Conservation (phyloP, 805 yeast species). For the Metahyphopichia silvanorum region DNA sequence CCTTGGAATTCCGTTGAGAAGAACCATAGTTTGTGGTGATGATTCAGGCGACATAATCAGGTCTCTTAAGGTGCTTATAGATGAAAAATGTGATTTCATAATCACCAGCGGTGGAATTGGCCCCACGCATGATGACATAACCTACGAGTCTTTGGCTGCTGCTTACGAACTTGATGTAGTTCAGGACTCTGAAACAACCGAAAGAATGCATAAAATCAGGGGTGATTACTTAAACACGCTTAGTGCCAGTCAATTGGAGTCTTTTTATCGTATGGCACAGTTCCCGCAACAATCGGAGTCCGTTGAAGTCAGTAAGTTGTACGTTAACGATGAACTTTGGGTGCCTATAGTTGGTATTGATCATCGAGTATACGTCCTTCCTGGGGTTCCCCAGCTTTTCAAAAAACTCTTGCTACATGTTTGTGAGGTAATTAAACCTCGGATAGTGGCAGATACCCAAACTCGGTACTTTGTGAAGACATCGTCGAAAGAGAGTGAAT, state of each 20-base stretch:
- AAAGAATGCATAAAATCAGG: constrained; percentile 52
- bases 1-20: constrained; percentile 62
- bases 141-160: constrained; percentile 71
- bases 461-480: constrained; percentile 63
- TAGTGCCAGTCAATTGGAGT: constrained; percentile 45
- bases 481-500: constrained; percentile 53
- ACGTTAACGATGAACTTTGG: constrained; percentile 57
- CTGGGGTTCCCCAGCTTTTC: constrained; percentile 82
- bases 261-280: constrained; percentile 78
- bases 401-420: constrained; percentile 47
- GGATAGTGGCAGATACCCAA: constrained; percentile 16
- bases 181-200: constrained; percentile 56
- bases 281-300: constrained; percentile 46
- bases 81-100: constrained; percentile 57
- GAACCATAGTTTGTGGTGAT: constrained; percentile 75
- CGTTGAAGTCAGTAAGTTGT: constrained; percentile 39
- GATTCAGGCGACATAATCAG: constrained; percentile 61
- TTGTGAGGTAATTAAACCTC: constrained; percentile 29
- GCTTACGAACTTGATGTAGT: constrained; percentile 52
- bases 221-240: constrained; percentile 32
- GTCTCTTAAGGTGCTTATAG: constrained; percentile 45
- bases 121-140: constrained; percentile 88
- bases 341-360: constrained; percentile 78
- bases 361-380: constrained; percentile 64
- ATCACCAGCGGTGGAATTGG: constrained; percentile 79